Evolutionary conservation across 2,329 filamentous ascomycete genomes (phyloP).

Genomic region (Stachybotrys chlorohalonatus): DNA sequence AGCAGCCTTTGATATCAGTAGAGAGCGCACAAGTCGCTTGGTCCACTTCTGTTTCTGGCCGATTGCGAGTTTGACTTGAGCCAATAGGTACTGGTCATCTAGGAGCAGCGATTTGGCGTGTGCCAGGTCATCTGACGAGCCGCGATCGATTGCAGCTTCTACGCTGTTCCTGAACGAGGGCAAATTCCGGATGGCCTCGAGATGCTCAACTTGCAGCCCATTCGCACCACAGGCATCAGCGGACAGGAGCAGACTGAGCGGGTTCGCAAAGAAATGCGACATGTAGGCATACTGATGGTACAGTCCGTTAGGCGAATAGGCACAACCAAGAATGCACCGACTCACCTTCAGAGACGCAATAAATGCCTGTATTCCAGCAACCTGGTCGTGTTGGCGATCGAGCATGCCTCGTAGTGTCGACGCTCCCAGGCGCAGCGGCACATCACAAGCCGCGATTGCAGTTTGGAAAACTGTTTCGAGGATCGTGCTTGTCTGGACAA

Average conservation of each 20-base stretch:
- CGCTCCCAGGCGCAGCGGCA: conserved; percentile 54
- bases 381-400: conserved; percentile 66
- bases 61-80: conserved; percentile 24
- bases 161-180: conserved; percentile 56
- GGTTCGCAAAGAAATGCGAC: conserved; percentile 77
- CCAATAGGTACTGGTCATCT: conserved; percentile 47
- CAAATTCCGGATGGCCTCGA: conserved; percentile 59
- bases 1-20: conserved; percentile 35
- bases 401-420: conserved; percentile 53
- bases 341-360: conserved; percentile 58
- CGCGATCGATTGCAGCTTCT: conserved; percentile 35
- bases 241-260: conserved; percentile 55
- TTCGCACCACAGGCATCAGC: conserved; percentile 12
- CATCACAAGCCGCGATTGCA: conserved; percentile 49
- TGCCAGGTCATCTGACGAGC: conserved; percentile 33
- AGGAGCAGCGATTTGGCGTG: conserved; percentile 41
- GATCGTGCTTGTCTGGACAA: conserved; percentile 62
- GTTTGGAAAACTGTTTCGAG: conserved; percentile 63
- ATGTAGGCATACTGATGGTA: conserved; percentile 64
- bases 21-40: conserved; percentile 36
- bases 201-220: conserved; percentile 48
- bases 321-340: too few species aligned
- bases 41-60: conserved; percentile 24
- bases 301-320: too few species aligned
- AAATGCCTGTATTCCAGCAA: conserved; percentile 67